Conservation (phyloP, 108 stramenopile species). For the Cyclotella choctawhatcheeana region DNA sequence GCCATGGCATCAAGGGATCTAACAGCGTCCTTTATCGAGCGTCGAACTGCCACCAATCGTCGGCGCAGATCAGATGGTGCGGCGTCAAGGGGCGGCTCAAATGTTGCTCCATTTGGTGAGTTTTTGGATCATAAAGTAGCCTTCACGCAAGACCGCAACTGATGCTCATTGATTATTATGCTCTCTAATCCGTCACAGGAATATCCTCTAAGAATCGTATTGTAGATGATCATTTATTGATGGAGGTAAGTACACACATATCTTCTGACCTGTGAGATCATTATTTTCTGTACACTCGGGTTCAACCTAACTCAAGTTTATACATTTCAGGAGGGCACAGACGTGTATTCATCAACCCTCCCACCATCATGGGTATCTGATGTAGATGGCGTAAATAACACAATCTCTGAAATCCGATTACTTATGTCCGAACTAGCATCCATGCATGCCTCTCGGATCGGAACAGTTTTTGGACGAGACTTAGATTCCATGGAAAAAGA, state of each 20-base stretch:
- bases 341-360: constrained; percentile 45
- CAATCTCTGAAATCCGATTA: constrained; percentile 75
- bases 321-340: constrained; percentile 2
- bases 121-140: neutral
- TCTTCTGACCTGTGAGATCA: neutral
- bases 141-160: neutral
- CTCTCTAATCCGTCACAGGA: constrained; percentile 11
- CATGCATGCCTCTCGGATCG: constrained; percentile 93
- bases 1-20: constrained; percentile 91
- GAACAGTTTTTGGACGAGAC: constrained; percentile 88
- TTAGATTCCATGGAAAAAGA: constrained; percentile 86
- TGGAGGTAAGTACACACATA: constrained; percentile 57
- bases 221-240: constrained; percentile 42
- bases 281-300: neutral
- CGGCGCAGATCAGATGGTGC: constrained; percentile 57
- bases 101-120: constrained; percentile 58
- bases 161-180: neutral
- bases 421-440: constrained; percentile 84
- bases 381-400: constrained; percentile 82
- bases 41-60: constrained; percentile 69
- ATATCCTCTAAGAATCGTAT: constrained; percentile 44
- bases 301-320: neutral
- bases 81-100: constrained; percentile 5
- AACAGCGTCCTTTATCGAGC: constrained; percentile 78
- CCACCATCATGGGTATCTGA: constrained; percentile 87